Evolutionary conservation across 345 rosid species (phyloP), one percentile per base, ranked within the genome.

Genomic region (Dipteronia dyeriana): DNA sequence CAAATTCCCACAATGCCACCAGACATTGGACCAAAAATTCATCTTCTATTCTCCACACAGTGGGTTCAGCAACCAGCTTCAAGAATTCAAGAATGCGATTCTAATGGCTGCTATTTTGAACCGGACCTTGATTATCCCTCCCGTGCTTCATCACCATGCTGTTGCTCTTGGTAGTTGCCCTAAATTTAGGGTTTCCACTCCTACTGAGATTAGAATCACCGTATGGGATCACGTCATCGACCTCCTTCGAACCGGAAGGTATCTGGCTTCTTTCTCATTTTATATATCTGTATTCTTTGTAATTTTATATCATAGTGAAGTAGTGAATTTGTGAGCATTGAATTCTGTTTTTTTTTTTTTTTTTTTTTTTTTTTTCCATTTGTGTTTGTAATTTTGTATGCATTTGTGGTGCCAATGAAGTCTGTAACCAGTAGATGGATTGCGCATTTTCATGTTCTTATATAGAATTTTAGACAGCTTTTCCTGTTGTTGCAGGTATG

Each of bases 81-180:
- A 96, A 3, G 99, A 94, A 84, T 89, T 96, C 82, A 92, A 84
- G 84, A 96, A 96, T 54, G 99, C 92, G 23, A 39, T 89, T 72
- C 26, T 91, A 26, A 84, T 92, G 88, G 95, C 97, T 22, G 90
- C 77, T 49, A 87, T 94, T 69, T 82, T 96, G 67, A 92, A 96
- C 74, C 90, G 99, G 80, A 92, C 99, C 17, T 76, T 96, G 70
- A 80, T 92, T 59, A 83, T 96, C 45, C 97, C 98, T 74, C 99
- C 99, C 49, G 78, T 96, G 53, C 92, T 96, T 4, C 93, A 92
- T 82, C 98, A 96, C 85, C 97, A 96, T 68, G 99, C 98, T 2
- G 88, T 96, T 17, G 95, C 88, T 74, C 97, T 96, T 10, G 99
- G 97, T 6, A 96, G 97, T 78, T 96, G 99, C 84, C 98, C 99